Evolutionary conservation across 495 filamentous ascomycete genomes (phyloP).

Genomic region (Daldinia vernicosa): DNA sequence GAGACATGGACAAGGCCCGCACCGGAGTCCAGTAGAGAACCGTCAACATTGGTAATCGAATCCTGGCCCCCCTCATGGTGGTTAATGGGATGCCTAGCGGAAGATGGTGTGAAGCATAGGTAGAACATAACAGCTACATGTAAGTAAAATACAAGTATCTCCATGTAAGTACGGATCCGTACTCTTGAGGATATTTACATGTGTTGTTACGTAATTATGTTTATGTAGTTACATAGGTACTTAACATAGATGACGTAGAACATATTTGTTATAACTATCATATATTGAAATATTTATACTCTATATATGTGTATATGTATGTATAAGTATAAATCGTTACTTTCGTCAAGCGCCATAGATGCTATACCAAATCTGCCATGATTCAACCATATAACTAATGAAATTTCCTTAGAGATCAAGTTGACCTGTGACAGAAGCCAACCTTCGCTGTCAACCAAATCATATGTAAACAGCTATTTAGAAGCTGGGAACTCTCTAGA

Average conservation of each 20-base stretch:
- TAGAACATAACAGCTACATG: neutral
- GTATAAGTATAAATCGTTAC: neutral
- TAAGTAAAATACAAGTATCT: neutral
- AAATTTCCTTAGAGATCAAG: neutral
- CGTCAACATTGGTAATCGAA: neutral
- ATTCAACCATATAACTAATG: neutral
- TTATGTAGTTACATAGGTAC: too few relatives aligned
- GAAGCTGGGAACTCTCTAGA: slow-evolving; percentile 53
- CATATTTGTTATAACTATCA: too few relatives aligned
- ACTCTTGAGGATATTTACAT: too few relatives aligned
- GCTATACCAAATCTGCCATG: neutral
- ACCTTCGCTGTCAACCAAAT: neutral
- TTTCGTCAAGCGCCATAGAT: neutral
- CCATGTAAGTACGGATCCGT: neutral
- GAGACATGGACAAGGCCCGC: slow-evolving; percentile 47
- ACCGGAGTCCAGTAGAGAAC: neutral
- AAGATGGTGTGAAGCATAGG: neutral
- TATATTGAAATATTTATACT: too few relatives aligned
- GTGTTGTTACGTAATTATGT: too few relatives aligned
- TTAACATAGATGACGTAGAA: too few relatives aligned
- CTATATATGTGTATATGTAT: neutral
- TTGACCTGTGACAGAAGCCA: neutral
- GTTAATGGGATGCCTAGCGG: neutral
- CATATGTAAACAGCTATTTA: neutral
- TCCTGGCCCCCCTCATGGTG: slow-evolving; percentile 7